Evolutionary conservation across 177 flowering plant genomes (phyloP), one percentile per base, ranked within the genome.

Genomic region (Vitis hybrid): DNA sequence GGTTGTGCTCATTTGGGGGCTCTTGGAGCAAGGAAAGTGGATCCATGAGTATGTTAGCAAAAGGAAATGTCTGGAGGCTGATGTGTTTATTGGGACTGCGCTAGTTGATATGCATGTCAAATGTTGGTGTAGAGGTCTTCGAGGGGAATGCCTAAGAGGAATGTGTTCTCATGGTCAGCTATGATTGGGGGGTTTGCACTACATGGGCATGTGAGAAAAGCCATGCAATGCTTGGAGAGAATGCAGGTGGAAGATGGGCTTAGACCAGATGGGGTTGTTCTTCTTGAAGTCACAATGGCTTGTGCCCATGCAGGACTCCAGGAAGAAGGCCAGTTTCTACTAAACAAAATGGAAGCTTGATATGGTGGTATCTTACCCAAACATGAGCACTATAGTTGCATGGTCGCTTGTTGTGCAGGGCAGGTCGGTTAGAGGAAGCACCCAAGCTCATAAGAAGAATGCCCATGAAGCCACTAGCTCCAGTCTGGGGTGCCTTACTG

Each of bases 101-200:
- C 82, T 89, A 13, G 88, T 88, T 55, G 88, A 88, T 64, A 86
- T 86, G 87, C 87, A 86, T 69, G 84, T 85, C 5, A 87, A 85
- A 69, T 83, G 89, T 70, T 89, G 92, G 31, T n/a, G 60, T 64
- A 8, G 74, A 77, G 49, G 81, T 79, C 10, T 87, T 88, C 68
- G 76, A 81, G 49, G 61, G 60, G 48, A 84, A 84, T 85, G 82
- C 64, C 67, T 2, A 71, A 72, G 19, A 82, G 82, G 76, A 83
- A 83, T 67, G 78, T 68, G 45, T 75, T 77, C 71, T 74, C 86
- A 1, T 88, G 90, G 90, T 79, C 88, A 2, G 79, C 92, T 26
- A 70, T 86, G 78, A 81, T 86, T 70, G 77, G 83, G 12, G 86
- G 82, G n/a, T 75, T 74, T 56, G 90, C 85, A 2, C 48, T 75